Percentiles rank a stretch among this genome's conserved stretches.
Evolutionary conservation across 2,329 filamentous ascomycete genomes (phyloP).

Genomic region (Cladosporium sp.): DNA sequence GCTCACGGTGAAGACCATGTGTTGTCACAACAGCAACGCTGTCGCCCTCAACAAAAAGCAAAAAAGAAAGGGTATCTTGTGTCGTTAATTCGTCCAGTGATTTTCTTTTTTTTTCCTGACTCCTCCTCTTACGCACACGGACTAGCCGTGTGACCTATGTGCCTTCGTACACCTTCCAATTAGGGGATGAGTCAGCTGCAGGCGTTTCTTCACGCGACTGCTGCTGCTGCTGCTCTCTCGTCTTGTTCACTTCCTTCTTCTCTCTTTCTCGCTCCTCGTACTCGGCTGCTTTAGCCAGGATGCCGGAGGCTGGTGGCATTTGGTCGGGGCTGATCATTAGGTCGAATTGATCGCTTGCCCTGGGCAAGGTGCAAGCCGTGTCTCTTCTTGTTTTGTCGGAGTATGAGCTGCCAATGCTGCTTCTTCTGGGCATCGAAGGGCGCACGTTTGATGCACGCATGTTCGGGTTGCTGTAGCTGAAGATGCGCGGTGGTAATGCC

Average conservation of each 20-base stretch:
- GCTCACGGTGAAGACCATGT: conserved; percentile 6
- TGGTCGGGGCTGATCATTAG: conserved; percentile 10
- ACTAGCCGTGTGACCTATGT: conserved; percentile 7
- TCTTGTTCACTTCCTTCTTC: background rate
- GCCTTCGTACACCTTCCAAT: conserved; percentile 14
- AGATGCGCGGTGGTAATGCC: conserved; percentile 5
- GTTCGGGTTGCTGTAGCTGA: background rate
- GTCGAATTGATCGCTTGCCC: conserved; percentile 12
- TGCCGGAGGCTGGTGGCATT: conserved; percentile 5
- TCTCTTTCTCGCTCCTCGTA: conserved; percentile 5
- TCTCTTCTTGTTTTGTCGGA: background rate
- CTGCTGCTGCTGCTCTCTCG: background rate
- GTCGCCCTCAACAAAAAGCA: conserved; percentile 2
- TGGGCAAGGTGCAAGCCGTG: background rate
- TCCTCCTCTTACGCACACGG: conserved; percentile 2
- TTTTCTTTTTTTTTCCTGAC: too few relatives aligned
- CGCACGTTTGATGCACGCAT: background rate
- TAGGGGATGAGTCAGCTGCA: conserved; percentile 2
- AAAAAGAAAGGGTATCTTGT: conserved; percentile 5
- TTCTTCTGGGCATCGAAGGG: background rate
- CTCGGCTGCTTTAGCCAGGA: conserved; percentile 8
- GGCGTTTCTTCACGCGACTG: background rate
- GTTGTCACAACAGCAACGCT: conserved; percentile 10
- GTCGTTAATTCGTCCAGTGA: conserved; percentile 9
- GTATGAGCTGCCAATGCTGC: conserved; percentile 4